phyloP scores from a whole-genome alignment of 2,329 filamentous ascomycete genomes.

The Fusarium camptoceras region DNA sequence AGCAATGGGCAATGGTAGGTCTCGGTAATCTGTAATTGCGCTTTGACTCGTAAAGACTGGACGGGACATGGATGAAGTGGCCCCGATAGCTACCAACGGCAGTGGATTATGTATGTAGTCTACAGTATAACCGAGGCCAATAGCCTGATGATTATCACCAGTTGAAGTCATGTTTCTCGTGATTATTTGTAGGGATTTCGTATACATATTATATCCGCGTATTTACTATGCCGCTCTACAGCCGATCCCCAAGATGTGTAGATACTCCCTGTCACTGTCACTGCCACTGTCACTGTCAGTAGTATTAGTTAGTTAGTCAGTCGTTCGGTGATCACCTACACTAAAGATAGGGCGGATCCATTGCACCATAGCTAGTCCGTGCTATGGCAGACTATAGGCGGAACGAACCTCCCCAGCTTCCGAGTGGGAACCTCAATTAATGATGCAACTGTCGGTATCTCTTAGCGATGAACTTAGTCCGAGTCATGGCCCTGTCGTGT shows the following conservation, averaged over 20 bases:
- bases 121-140: background rate
- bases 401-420: constrained; percentile 4
- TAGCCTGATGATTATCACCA: background rate
- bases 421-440: constrained; percentile 4
- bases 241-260: background rate
- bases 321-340: background rate
- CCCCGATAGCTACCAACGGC: background rate
- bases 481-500: constrained; percentile 36
- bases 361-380: background rate
- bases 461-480: constrained; percentile 10
- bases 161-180: background rate
- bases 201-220: background rate
- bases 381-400: constrained; percentile 7
- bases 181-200: background rate
- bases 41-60: constrained; percentile 23
- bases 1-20: constrained; percentile 4
- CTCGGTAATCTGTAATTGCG: constrained; percentile 32
- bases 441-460: background rate
- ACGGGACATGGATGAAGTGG: background rate
- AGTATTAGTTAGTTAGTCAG: background rate
- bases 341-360: background rate
- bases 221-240: background rate
- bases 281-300: background rate
- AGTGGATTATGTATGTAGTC: background rate
- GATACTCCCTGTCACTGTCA: background rate